Evolutionary conservation across 2,329 filamentous ascomycete species (phyloP), one percentile per base, ranked within the genome.

Genomic region (Hypoxylon sp.): DNA sequence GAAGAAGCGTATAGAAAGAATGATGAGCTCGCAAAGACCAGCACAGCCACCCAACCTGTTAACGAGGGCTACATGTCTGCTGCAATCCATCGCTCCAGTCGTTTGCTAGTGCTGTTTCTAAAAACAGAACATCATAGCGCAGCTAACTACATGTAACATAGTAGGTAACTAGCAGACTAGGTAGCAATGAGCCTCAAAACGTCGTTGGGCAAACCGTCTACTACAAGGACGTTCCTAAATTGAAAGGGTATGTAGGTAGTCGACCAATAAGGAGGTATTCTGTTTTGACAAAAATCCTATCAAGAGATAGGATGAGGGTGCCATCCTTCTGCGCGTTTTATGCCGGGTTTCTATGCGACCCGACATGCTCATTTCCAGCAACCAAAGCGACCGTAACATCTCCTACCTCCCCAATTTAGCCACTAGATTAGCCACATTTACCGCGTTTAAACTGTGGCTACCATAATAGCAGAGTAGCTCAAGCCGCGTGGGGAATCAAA

Each of bases 81-180:
- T 51, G 26, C 22, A 61, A 48, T 51, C 26, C 48, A 33, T 14
- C 22, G 24, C 19, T 33, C 47, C 22, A 29, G 55, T 48, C 33
- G 46, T 50, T 31, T 48, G 31, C 53, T 59, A 59, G 62, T 53
- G 14, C 33, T 19, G 35, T 53, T 65, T 65, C 62, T 65, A 65
- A 65, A 65, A 65, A 65, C 62, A 65, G 62, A 65, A 65, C 48
- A 42, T 42, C 24, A n/a, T 33, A 19, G n/a, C 24, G 22, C 50
- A 54, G 39, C 39, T 44, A 44, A 17, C 39, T 22, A 10, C 17
- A 6, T 42, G 8, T 42, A 22, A 22, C 19, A 22, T 22, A 22
- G n/a, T 42, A n/a, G 29, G 29, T n/a, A 9, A 5, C 8, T 39
- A 39, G 3, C 19, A 22, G 19, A 3, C 19, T 22, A 22, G 19